Conservation (phyloP, 2,329 filamentous ascomycete genomes). For the Talaromyces islandicus region DNA sequence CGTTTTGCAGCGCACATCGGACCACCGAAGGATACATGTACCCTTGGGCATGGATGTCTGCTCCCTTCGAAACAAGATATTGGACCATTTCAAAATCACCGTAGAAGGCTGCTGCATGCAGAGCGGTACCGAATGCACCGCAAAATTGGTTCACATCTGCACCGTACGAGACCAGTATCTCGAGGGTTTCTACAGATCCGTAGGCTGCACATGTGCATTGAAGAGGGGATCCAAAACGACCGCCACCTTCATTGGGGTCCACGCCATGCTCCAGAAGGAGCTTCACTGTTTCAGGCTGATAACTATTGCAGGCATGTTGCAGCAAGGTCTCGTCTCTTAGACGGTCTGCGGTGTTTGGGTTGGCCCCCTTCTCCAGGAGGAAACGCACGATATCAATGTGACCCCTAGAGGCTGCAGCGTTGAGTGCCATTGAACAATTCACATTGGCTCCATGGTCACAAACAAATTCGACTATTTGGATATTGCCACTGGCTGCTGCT, state of each 20-base stretch:
- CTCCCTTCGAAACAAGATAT: background rate
- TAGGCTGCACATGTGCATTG: background rate
- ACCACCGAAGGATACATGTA: background rate
- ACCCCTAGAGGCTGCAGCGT: background rate
- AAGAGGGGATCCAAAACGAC: background rate
- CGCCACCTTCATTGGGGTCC: background rate
- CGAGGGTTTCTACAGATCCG: background rate
- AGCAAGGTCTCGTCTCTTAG: background rate
- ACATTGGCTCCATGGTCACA: background rate
- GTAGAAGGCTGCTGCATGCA: conserved; percentile 5
- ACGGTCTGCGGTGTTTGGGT: too few relatives aligned
- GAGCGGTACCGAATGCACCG: conserved; percentile 1
- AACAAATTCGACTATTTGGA: background rate
- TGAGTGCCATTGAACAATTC: background rate
- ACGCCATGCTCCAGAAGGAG: conserved; percentile 1
- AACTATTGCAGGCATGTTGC: background rate
- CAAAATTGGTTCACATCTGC: conserved; percentile 2
- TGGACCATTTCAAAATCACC: conserved; percentile 2
- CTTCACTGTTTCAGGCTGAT: background rate
- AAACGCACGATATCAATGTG: background rate
- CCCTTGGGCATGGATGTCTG: conserved; percentile 1
- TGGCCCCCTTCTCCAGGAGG: background rate
- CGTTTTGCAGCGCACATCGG: background rate
- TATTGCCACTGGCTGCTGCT: too few relatives aligned
- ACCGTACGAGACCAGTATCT: background rate